Evolutionary conservation across 306 rosid genomes (phyloP).

Genomic region (Prosopis cineraria): DNA sequence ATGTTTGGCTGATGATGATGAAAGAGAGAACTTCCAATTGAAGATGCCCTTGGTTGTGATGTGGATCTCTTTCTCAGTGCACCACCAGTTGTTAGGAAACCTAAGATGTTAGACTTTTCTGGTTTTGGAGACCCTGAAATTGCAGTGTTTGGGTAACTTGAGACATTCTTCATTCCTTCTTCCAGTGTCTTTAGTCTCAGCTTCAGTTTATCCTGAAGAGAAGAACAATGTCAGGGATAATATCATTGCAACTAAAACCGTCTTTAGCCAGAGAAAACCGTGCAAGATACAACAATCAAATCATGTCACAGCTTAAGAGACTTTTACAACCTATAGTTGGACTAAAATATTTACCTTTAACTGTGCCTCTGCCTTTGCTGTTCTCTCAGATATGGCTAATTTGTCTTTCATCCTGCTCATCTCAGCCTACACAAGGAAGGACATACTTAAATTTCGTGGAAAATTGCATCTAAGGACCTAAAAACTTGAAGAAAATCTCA

Average conservation of each 20-base stretch:
- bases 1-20: conserved; percentile 47
- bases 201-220: conserved; percentile 74
- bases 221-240: conserved; percentile 32
- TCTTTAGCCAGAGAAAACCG: too few species aligned
- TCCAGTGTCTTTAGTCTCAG: conserved; percentile 83
- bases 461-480: not conserved
- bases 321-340: too few species aligned
- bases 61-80: conserved; percentile 74
- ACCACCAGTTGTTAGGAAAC: conserved; percentile 62
- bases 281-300: too few species aligned
- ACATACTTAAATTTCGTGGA: not conserved
- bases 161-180: conserved; percentile 72
- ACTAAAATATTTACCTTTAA: conserved; percentile 76
- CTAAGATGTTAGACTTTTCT: conserved; percentile 69
- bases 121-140: conserved; percentile 52
- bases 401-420: conserved; percentile 81
- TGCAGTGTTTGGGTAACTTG: conserved; percentile 42
- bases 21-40: conserved; percentile 46
- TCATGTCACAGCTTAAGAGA: too few species aligned
- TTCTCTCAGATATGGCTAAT: conserved; percentile 70
- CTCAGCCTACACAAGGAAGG: conserved; percentile 62
- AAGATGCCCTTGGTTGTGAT: conserved; percentile 75
- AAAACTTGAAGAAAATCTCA: not conserved
- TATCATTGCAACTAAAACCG: not conserved
- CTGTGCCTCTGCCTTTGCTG: conserved; percentile 85